Conservation (phyloP, 805 yeast species). For the Ogataea ramenticola region DNA sequence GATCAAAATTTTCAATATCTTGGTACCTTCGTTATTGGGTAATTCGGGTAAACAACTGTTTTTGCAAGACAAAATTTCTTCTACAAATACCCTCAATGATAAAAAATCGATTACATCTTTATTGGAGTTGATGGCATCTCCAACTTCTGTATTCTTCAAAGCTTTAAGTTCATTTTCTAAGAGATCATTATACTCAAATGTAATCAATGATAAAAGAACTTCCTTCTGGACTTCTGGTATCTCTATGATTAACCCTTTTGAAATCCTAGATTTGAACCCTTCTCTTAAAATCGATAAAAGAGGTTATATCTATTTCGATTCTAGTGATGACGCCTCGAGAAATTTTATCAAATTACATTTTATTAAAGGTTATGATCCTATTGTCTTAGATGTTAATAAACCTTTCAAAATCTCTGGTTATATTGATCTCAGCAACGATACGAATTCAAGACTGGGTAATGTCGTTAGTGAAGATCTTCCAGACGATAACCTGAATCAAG, state of each 20-base stretch:
- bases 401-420: slow-evolving; percentile 24
- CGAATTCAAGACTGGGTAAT: slow-evolving; percentile 3
- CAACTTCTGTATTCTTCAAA: slow-evolving; percentile 49
- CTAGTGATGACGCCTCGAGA: slow-evolving; percentile 21
- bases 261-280: slow-evolving; percentile 25
- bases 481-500: slow-evolving; percentile 7
- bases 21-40: slow-evolving; percentile 63
- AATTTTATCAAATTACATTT: slow-evolving; percentile 33
- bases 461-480: slow-evolving; percentile 15
- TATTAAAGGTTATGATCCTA: slow-evolving; percentile 47
- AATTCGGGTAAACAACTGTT: slow-evolving; percentile 72
- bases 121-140: slow-evolving; percentile 58
- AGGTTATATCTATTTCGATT: slow-evolving; percentile 36
- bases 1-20: slow-evolving; percentile 48
- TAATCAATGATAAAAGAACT: slow-evolving; percentile 73
- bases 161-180: slow-evolving; percentile 48
- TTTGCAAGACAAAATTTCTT: slow-evolving; percentile 36
- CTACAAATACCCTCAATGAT: slow-evolving; percentile 1
- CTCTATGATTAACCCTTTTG: slow-evolving; percentile 53
- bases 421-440: slow-evolving; percentile 4
- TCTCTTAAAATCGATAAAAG: slow-evolving; percentile 29
- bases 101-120: slow-evolving; percentile 34
- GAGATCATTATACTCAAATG: slow-evolving; percentile 62
- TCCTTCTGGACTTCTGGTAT: slow-evolving; percentile 81
- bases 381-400: slow-evolving; percentile 43